A percentile compares a stretch with the other conserved stretches of the same genome.
Conservation (phyloP, 2,329 filamentous ascomycete genomes). For the Trichothecium roseum region DNA sequence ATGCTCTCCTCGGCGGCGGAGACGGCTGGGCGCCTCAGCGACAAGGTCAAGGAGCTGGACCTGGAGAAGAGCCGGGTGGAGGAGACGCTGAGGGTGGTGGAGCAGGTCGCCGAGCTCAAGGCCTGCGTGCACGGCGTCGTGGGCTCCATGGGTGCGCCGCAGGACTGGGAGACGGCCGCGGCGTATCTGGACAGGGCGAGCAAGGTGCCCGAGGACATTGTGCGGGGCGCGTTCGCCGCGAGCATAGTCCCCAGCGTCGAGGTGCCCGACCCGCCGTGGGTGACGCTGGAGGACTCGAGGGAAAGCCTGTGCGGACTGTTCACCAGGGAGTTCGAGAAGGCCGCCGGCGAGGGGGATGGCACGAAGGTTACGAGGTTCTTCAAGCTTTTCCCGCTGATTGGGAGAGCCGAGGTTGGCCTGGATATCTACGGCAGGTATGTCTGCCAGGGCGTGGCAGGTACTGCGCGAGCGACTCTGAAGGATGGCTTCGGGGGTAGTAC, state of each 20-base stretch:
- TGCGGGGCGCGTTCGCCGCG: slow-evolving; percentile 77
- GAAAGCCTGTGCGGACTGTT: slow-evolving; percentile 88
- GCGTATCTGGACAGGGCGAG: slow-evolving; percentile 77
- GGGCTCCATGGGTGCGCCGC: slow-evolving; percentile 92
- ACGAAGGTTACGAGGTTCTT: slow-evolving; percentile 91
- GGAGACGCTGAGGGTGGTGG: slow-evolving; percentile 81
- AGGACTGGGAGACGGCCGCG: slow-evolving; percentile 97
- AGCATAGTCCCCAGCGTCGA: slow-evolving; percentile 92
- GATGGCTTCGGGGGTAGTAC: slow-evolving; percentile 41
- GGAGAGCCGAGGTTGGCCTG: slow-evolving; percentile 74
- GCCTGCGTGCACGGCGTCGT: slow-evolving; percentile 90
- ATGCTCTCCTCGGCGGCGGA: slow-evolving; percentile 82
- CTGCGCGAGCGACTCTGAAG: slow-evolving; percentile 72
- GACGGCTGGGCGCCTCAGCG: slow-evolving; percentile 77
- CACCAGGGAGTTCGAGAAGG: slow-evolving; percentile 88
- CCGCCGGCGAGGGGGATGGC: slow-evolving; percentile 76
- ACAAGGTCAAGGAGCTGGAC: slow-evolving; percentile 78
- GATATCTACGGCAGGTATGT: slow-evolving; percentile 96
- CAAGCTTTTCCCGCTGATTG: slow-evolving; percentile 93
- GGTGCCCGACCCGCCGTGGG: slow-evolving; percentile 80
- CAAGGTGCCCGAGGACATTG: slow-evolving; percentile 69
- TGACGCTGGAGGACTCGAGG: slow-evolving; percentile 77
- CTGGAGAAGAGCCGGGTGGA: slow-evolving; percentile 86
- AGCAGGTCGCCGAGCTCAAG: slow-evolving; percentile 94
- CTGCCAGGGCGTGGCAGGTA: slow-evolving; percentile 82